These are phyloP conservation scores for Hypomyces perniciosus DNA, from an alignment of 2,329 filamentous ascomycete species.

Conservation along the genomic window DNA sequence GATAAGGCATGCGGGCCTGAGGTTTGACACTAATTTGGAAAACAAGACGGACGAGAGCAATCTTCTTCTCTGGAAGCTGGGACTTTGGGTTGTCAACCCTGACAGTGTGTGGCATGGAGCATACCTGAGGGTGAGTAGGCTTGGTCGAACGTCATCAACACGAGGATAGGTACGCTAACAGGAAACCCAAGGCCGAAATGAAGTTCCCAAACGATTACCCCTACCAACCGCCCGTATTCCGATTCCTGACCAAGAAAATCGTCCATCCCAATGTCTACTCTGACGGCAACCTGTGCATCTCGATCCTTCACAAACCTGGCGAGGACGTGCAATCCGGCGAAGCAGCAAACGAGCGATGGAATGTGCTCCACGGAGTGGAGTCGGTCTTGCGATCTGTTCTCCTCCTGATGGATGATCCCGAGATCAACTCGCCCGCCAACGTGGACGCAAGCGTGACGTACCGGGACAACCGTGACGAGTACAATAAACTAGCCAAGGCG, in stretches of 20 bases:
- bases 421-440: conserved; percentile 89
- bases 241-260: conserved; percentile 67
- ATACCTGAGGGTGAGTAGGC: conserved; percentile 65
- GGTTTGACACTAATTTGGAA: conserved; percentile 6
- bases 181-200: conserved; percentile 64
- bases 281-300: conserved; percentile 90
- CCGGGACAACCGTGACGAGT: conserved; percentile 63
- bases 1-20: neutral
- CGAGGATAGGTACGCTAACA: neutral
- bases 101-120: conserved; percentile 89
- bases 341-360: conserved; percentile 85
- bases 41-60: conserved; percentile 68
- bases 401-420: conserved; percentile 85
- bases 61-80: conserved; percentile 81
- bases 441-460: conserved; percentile 87
- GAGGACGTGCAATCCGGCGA: conserved; percentile 93
- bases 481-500: conserved; percentile 62
- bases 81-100: conserved; percentile 85
- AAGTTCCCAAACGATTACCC: conserved; percentile 85
- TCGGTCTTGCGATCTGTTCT: conserved; percentile 90
- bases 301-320: conserved; percentile 87
- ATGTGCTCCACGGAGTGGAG: conserved; percentile 87
- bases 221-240: conserved; percentile 81
- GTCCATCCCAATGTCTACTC: conserved; percentile 92
- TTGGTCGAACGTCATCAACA: neutral